Evolutionary conservation across 1,139 yeast genomes (phyloP), one percentile per base, ranked within the genome.

Genomic region (Arxiozyma bovina): DNA sequence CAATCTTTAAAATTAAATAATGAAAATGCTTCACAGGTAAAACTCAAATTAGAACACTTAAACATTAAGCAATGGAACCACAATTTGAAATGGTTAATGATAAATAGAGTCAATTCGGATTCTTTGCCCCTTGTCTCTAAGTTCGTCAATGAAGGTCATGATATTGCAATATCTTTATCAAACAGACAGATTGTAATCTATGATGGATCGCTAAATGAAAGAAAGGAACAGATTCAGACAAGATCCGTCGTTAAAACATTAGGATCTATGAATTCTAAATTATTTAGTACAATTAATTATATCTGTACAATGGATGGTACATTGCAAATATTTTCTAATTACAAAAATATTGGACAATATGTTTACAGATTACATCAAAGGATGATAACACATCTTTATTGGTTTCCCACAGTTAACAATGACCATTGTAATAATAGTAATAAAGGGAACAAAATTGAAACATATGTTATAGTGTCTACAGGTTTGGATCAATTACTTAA

Each of bases 401-500:
- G 72, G 18, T 58, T 68, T 9, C 12, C 30, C 8, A 20, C n/a
- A 34, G 11, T 34, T 11, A 12, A 44, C 25, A 30, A 44, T 44
- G 7, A 2, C 20, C n/a, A 27, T 7, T 27, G 8, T 7, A 7
- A 8, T 7, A 27, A 27, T 6, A n/a, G n/a, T n/a, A 45, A 11
- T 38, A 51, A 5, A 44, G 11, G 1, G 60, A 61, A 34, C 55
- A 27, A 61, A 0, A 61, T 57, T 1, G 57, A 60, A 0, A 41
- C 50, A n/a, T 73, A 73, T 21, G 77, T 72, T 59, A 58, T 85
- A 38, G 76, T 79, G 15, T 78, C 87, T 1, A 70, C 83, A 52
- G 90, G 93, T 1, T 79, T 85, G 77, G 94, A 87, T 67, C 70
- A 72, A 54, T 63, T 64, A 44, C 60, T 85, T 7, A 75, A 71